Conservation (phyloP, 2,329 filamentous ascomycete species). For the Clonostachys chloroleuca region DNA sequence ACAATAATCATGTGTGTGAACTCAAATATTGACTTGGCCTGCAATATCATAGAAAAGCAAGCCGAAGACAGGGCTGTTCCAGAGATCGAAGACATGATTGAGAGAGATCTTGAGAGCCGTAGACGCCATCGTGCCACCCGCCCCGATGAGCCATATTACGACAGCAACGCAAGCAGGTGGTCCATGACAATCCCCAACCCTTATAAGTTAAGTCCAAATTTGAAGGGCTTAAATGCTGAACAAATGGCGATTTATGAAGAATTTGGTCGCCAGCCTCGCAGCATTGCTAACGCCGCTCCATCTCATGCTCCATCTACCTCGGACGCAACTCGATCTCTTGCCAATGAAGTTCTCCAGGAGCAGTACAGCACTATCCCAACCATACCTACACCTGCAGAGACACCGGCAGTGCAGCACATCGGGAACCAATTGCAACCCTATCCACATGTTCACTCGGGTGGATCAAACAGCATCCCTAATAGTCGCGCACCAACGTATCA, state of each 20-base stretch:
- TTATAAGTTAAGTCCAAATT: slow-evolving; percentile 73
- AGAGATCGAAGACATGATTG: slow-evolving; percentile 93
- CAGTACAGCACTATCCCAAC: slow-evolving; percentile 53
- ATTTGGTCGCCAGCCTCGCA: slow-evolving; percentile 81
- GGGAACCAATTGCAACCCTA: slow-evolving; percentile 51
- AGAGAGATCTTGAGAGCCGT: slow-evolving; percentile 72
- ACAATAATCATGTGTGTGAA: slow-evolving; percentile 99
- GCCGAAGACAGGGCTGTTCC: slow-evolving; percentile 89
- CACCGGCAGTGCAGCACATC: slow-evolving; percentile 49
- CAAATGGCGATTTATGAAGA: slow-evolving; percentile 97
- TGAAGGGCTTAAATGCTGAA: slow-evolving; percentile 75
- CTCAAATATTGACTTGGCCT: slow-evolving; percentile 91
- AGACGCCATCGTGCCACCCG: slow-evolving; percentile 70
- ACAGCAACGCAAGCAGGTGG: slow-evolving; percentile 81
- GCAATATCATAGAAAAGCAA: slow-evolving; percentile 89
- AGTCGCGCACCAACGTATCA: slow-evolving; percentile 43
- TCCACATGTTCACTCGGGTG: slow-evolving; percentile 41
- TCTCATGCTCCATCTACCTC: slow-evolving; percentile 54
- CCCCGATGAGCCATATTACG: slow-evolving; percentile 80
- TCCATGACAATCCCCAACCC: slow-evolving; percentile 91
- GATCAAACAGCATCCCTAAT: slow-evolving; percentile 32
- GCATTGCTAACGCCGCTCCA: slow-evolving; percentile 46
- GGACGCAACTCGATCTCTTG: slow-evolving; percentile 56
- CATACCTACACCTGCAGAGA: slow-evolving; percentile 55
- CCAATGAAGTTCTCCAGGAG: slow-evolving; percentile 61